Base-by-base conservation (phyloP, 192 early-diverging fungal genomes). In the Spinellus fusiger region DNA sequence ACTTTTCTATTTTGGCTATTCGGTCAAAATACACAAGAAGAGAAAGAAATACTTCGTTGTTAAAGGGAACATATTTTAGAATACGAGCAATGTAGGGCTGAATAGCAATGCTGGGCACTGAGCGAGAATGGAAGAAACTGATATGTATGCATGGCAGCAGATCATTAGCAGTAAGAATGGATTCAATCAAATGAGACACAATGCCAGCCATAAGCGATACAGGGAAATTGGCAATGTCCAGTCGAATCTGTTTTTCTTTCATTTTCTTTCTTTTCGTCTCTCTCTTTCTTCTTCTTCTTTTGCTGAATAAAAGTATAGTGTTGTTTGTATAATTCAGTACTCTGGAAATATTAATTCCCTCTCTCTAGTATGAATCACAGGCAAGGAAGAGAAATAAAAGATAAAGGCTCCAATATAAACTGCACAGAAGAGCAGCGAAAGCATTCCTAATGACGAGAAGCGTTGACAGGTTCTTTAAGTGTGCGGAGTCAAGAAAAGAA, bases 21-120 rank as follows among this genome's bases (percentile, higher is more conserved):
- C 83, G 79, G 55, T 91, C 82, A 64, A 91, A 77, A 66, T 89
- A 90, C 5, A 90, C 79, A 6, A 90, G 73, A 1, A 88, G 75
- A 0, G 84, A 77, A 1, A 90, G 64, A 13, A 89, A 70, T 1
- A 80, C 74, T 66, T 86, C 87, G 51, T 86, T 87, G 18, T 73
- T 77, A 35, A 86, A 80, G 12, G 80, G 80, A 13, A 85, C 82
- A 65, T 83, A 90, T 61, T 85, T 84, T 27, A 80, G 77, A 44
- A 90, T 84, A 5, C 87, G 78, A 32, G 72, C 63, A 22, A 90
- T 59, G 59, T 91, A 91, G n/a, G 82, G 84, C 27, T 69, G 71
- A 20, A 89, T 66, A 0, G 77, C 73, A 50, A 91, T 91, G 15
- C 74, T 71, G 5, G 89, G 87, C 23, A 88, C 74, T 1, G 86